Percentiles rank a stretch among this genome's conserved stretches.
These are phyloP conservation scores for Botryosphaeria dothidea DNA, from an alignment of 2,329 filamentous ascomycete species.

Conservation along the genomic window DNA sequence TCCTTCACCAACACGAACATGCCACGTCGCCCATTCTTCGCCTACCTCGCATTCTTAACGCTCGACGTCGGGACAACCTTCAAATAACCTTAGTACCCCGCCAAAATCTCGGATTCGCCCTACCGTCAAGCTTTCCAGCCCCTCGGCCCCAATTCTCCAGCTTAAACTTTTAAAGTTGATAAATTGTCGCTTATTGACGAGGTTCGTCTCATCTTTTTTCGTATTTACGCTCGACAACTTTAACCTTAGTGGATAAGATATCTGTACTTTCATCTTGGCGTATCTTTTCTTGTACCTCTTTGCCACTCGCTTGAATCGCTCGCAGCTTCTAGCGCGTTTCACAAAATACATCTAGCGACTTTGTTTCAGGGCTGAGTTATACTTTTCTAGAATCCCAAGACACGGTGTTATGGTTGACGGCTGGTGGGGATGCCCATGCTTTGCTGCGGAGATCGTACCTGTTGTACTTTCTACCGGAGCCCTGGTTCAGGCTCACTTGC, in stretches of 20 bases:
- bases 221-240: not conserved
- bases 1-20: not conserved
- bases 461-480: too few relatives aligned
- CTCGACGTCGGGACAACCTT: not conserved
- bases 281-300: not conserved
- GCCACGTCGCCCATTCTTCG: not conserved
- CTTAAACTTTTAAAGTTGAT: not conserved
- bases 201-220: not conserved
- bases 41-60: not conserved
- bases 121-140: not conserved
- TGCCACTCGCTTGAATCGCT: not conserved
- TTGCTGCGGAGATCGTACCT: too few relatives aligned
- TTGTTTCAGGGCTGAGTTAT: too few relatives aligned
- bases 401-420: too few relatives aligned
- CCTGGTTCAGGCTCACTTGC: too few relatives aligned
- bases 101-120: not conserved
- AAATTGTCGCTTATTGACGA: not conserved
- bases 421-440: too few relatives aligned
- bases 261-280: not conserved
- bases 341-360: too few relatives aligned
- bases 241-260: not conserved
- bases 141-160: not conserved
- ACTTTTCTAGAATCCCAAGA: too few relatives aligned
- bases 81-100: not conserved
- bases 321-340: too few relatives aligned